Evolutionary conservation across 257 asterid species (phyloP).

Genomic region (Solanum phureja): DNA sequence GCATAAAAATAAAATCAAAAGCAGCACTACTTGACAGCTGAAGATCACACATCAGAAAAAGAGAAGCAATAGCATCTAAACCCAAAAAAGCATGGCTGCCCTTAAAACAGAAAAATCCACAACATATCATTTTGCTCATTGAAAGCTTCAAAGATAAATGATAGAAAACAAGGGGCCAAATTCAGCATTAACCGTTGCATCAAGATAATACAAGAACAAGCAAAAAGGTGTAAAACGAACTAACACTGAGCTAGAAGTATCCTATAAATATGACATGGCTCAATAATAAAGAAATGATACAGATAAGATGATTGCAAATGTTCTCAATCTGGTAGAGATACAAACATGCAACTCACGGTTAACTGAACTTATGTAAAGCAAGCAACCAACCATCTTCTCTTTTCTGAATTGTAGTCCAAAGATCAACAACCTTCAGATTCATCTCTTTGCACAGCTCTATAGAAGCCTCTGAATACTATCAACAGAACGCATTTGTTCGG

Average conservation of each 20-base stretch:
- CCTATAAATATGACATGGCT: not conserved
- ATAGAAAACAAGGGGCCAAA: no score
- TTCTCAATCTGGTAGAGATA: not conserved
- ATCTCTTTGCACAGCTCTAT: constrained; percentile 60
- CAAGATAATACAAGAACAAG: not conserved
- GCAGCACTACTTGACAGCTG: no score
- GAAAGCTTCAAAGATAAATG: no score
- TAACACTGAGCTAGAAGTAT: not conserved
- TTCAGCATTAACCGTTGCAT: no score
- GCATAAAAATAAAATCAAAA: no score
- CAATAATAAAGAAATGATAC: not conserved
- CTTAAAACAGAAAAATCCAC: no score
- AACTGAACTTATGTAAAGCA: constrained; percentile 66
- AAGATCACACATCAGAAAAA: no score
- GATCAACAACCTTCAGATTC: constrained; percentile 64
- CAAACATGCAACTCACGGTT: not conserved
- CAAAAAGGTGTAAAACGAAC: not conserved
- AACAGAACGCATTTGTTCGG: constrained; percentile 73
- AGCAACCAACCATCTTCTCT: constrained; percentile 57
- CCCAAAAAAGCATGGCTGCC: no score
- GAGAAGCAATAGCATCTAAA: no score
- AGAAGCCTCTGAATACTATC: constrained; percentile 70
- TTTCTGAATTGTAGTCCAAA: constrained; percentile 70
- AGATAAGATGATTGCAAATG: not conserved
- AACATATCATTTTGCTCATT: no score